Base-by-base conservation (phyloP, 352 stramenopile genomes). In the Pythium folliculosum region DNA sequence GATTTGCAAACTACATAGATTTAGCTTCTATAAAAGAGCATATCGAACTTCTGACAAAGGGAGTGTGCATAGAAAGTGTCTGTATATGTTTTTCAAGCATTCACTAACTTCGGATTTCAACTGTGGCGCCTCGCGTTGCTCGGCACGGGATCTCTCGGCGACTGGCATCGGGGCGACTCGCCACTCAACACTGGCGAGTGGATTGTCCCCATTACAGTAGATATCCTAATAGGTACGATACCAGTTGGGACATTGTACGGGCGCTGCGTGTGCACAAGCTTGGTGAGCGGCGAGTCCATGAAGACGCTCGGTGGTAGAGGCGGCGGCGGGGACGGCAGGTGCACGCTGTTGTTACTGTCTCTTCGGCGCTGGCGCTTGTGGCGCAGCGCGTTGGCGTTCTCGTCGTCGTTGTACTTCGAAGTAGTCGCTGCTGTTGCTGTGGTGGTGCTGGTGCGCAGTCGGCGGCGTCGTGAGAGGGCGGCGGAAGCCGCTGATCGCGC, bases 381-480 rank as follows among this genome's bases (percentile, higher is more conserved):
- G 45, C 58, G 52, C n/a, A 56, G 32, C 40, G 14, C 9, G 14
- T 17, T 17, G 6, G 13, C 25, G 52, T 35, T 38, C 67, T 25
- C 35, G 25, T 14, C 35, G 21, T 57, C 35, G 17, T 58, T 49
- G 27, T 32, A n/a, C n/a, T n/a, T n/a, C n/a, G n/a, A n/a, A n/a
- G n/a, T n/a, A 5, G 23, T 60, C 49, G 43, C 10, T 45, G 47
- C 21, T 50, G 44, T 14, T 50, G n/a, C 5, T 25, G n/a, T 57
- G 4, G 47, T 47, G 3, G 23, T 45, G 55, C 27, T 50, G 54
- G 40, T 9, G 77, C 75, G 38, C 71, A 27, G 50, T 81, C 73
- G 9, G 70, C 65, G 5, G 59, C 48, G 51, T 75, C 60, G 12
- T 16, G 10, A 7, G 55, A 6, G 22, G 60, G 57, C 43, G 43